phyloP scores from a whole-genome alignment of 352 stramenopile genomes.

The Pythium inflatum region DNA sequence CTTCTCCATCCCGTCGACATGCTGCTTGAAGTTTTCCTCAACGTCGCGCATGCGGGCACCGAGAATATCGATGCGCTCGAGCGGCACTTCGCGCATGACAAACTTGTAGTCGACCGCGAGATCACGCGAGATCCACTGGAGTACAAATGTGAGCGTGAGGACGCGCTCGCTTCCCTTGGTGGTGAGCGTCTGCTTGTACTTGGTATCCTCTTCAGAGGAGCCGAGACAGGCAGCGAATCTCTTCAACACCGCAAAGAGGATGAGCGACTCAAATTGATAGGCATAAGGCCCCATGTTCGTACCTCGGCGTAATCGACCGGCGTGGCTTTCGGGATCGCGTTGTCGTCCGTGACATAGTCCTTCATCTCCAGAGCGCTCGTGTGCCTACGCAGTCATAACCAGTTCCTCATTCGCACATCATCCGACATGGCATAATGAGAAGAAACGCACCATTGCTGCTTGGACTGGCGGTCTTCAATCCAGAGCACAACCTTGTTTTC shows the following conservation, averaged over 20 bases:
- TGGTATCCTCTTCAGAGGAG: too few relatives aligned
- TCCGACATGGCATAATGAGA: background rate
- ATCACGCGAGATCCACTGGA: too few relatives aligned
- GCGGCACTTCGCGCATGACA: conserved; percentile 1
- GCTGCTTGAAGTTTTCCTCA: too few relatives aligned
- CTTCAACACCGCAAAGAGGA: too few relatives aligned
- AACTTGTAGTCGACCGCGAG: conserved; percentile 19
- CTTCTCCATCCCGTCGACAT: too few relatives aligned
- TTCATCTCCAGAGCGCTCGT: background rate
- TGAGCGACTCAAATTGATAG: too few relatives aligned
- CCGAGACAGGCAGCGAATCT: too few relatives aligned
- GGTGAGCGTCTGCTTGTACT: too few relatives aligned
- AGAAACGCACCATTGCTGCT: conserved; percentile 13
- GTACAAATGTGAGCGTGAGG: too few relatives aligned
- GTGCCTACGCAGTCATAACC: conserved; percentile 3
- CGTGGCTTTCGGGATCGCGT: conserved; percentile 14
- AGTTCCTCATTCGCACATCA: background rate
- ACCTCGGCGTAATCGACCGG: conserved; percentile 14
- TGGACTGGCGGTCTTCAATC: conserved; percentile 11
- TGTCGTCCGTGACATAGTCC: conserved; percentile 15
- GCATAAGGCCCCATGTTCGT: too few relatives aligned
- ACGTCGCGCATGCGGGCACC: conserved; percentile 14
- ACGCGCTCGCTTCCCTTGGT: too few relatives aligned
- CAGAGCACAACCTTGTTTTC: conserved; percentile 17
- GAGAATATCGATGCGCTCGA: conserved; percentile 17